Evolutionary conservation across 352 stramenopile species (phyloP), one percentile per base, ranked within the genome.

Genomic region (Phytophthora foliorum): DNA sequence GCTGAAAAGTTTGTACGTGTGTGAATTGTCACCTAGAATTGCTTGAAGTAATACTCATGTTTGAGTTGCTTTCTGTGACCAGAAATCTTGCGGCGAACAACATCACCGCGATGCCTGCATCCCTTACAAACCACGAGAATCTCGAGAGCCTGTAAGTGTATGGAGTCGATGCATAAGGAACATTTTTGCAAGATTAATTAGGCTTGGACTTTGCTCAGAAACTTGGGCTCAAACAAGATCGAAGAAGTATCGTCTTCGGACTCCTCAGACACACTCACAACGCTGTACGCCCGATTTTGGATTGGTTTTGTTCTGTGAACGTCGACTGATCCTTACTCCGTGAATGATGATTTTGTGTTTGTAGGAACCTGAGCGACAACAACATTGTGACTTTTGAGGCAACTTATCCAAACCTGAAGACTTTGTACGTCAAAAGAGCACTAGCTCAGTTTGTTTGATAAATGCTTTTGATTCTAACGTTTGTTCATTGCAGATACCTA

Each of bases 371-470:
- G 46, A 72, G 56, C 3, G 46, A 69, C 38, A 76, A 72, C 49
- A 21, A 39, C 11, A 52, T 76, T 34, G 34, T 46, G 16, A 76
- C 25, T n/a, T 90, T 87, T 52, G 67, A 87, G 34, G 82, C 64
- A 21, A 51, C 55, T 6, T 89, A 86, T 46, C 63, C 77, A 6
- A 77, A 73, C 39, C 54, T 90, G 34, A 75, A 74, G 22, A 80
- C 73, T 5, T 66, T 90, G 82, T 90, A 76, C 49, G 81, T 54
- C 19, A 6, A 13, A 19, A 22, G n/a, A 8, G n/a, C 32, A 24
- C n/a, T 41, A 38, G 16, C 2, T 19, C 36, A 4, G 8, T 24
- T 16, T 46, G n/a, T 17, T 11, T 4, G 8, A 14, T 48, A 5
- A 5, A 44, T 45, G 54, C 9, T 46, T 7, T 51, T 55, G 9